phyloP scores from a whole-genome alignment of 371 early-diverging fungal genomes.

The Syncephalastrum monosporum region DNA sequence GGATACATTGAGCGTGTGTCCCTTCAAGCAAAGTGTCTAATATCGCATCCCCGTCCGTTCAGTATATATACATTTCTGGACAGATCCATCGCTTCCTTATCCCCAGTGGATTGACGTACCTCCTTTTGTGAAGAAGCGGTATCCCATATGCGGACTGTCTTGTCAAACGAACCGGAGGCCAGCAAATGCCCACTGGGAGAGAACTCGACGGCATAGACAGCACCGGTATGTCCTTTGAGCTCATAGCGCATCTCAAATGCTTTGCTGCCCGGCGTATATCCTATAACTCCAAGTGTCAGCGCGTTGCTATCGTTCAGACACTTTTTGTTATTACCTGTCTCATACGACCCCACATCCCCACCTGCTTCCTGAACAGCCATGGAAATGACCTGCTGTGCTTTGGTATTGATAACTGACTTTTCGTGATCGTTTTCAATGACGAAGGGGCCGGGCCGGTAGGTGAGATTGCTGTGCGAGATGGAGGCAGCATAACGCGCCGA shows the following conservation, averaged over 20 bases:
- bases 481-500: slow-evolving; percentile 71
- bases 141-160: slow-evolving; percentile 90
- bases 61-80: no score
- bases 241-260: slow-evolving; percentile 53
- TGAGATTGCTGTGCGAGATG: slow-evolving; percentile 44
- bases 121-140: slow-evolving; percentile 67
- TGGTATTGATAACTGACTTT: slow-evolving; percentile 15
- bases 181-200: slow-evolving; percentile 79
- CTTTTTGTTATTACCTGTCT: slow-evolving; percentile 20
- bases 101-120: slow-evolving; percentile 28
- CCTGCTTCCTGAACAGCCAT: slow-evolving; percentile 50
- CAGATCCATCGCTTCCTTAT: no score
- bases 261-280: slow-evolving; percentile 42
- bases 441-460: slow-evolving; percentile 41
- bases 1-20: slow-evolving; percentile 80
- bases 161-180: slow-evolving; percentile 90
- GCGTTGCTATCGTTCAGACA: no score
- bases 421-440: slow-evolving; percentile 36
- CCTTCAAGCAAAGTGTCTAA: slow-evolving; percentile 56
- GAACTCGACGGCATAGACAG: slow-evolving; percentile 82
- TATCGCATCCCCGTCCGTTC: background rate
- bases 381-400: slow-evolving; percentile 46
- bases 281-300: slow-evolving; percentile 6
- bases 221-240: slow-evolving; percentile 79
- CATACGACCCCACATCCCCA: slow-evolving; percentile 38